Percentiles rank a stretch among this genome's conserved stretches.
These are phyloP conservation scores for Marvania coccoides DNA, from an alignment of 139 green algal genomes.

Conservation along the genomic window DNA sequence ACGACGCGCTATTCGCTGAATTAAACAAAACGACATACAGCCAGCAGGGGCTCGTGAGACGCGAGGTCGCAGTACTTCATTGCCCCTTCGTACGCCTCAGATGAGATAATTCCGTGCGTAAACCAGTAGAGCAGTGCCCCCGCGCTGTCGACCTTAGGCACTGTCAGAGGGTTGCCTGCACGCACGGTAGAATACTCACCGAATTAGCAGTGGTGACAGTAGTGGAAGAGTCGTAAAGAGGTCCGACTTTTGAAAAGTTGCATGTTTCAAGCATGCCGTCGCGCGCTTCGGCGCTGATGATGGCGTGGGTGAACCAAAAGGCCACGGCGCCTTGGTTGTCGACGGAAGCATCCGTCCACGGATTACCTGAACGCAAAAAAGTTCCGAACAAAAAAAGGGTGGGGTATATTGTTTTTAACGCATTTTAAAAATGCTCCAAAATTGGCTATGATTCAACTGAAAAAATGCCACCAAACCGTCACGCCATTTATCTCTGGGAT, in stretches of 20 bases:
- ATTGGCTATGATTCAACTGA: too few species aligned
- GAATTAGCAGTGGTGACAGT: background rate
- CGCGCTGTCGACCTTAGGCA: slow-evolving; percentile 62
- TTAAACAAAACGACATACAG: background rate
- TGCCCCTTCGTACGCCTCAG: slow-evolving; percentile 23
- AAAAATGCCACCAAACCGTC: too few species aligned
- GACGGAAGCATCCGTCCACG: slow-evolving; percentile 64
- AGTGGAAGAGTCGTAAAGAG: background rate
- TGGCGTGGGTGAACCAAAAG: slow-evolving; percentile 66
- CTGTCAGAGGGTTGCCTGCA: slow-evolving; percentile 71
- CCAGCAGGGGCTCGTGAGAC: background rate
- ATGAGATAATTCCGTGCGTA: slow-evolving; percentile 55
- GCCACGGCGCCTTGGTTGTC: slow-evolving; percentile 69
- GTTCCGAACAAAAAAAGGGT: too few species aligned
- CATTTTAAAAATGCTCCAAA: too few species aligned
- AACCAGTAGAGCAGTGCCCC: slow-evolving; percentile 65
- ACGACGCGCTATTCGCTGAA: background rate
- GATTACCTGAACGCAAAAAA: slow-evolving; percentile 70
- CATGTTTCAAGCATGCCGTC: slow-evolving; percentile 29
- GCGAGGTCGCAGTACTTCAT: slow-evolving; percentile 46
- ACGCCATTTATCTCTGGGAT: too few species aligned
- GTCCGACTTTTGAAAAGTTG: slow-evolving; percentile 48
- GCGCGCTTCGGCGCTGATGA: slow-evolving; percentile 39
- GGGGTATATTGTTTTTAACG: too few species aligned
- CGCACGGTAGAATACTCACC: background rate